phyloP scores from a whole-genome alignment of 257 asterid genomes.

The Orobanche coerulescens region DNA sequence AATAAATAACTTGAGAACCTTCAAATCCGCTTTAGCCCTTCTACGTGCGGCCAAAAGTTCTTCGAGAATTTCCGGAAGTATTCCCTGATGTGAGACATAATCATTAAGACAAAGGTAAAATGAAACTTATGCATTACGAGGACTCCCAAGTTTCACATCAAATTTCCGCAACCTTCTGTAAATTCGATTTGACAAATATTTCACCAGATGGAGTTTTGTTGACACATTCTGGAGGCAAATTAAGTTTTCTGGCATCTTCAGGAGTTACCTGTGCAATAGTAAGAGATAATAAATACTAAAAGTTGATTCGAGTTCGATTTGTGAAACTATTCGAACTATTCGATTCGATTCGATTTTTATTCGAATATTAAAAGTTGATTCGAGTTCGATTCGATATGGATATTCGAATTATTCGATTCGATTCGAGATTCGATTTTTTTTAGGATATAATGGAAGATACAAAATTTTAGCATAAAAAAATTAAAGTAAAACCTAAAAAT shows the following conservation, averaged over 20 bases:
- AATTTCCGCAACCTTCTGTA: slow-evolving; percentile 63
- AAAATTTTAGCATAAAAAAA: no score
- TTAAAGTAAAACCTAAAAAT: no score
- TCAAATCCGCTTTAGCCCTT: slow-evolving; percentile 96
- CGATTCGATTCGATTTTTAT: no score
- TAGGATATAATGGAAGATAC: no score
- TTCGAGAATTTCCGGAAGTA: slow-evolving; percentile 97
- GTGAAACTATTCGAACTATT: no score
- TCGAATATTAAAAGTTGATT: no score
- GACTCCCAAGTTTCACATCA: slow-evolving; percentile 6
- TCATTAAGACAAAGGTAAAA: slow-evolving; percentile 8
- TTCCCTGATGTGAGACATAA: slow-evolving; percentile 52
- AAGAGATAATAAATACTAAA: slow-evolving; percentile 5
- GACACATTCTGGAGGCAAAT: slow-evolving; percentile 76
- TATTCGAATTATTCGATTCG: no score
- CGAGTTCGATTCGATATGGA: no score
- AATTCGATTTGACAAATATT: slow-evolving; percentile 70
- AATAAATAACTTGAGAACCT: slow-evolving; percentile 42
- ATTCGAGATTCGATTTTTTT: no score
- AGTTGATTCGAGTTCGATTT: no score
- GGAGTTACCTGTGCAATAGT: slow-evolving; percentile 60
- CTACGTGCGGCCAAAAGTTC: slow-evolving; percentile 92
- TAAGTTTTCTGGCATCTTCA: slow-evolving; percentile 75
- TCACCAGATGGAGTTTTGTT: slow-evolving; percentile 98
- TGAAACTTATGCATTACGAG: slow-evolving; percentile 1